Conservation (phyloP, 2,329 filamentous ascomycete genomes). For the Penicillium sp. region DNA sequence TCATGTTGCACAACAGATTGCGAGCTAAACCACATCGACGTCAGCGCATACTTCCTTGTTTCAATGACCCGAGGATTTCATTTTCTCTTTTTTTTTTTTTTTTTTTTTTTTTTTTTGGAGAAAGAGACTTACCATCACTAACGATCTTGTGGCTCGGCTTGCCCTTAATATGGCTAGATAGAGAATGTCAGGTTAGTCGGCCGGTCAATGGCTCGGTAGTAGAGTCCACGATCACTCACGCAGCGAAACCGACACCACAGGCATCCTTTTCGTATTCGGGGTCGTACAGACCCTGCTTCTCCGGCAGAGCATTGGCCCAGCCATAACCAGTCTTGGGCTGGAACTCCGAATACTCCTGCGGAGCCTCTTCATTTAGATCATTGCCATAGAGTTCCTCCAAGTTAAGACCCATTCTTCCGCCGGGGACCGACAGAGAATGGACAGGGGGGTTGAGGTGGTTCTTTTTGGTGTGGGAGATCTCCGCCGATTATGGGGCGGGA, state of each 20-base stretch:
- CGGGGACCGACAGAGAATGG: constrained; percentile 42
- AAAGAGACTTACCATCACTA: constrained; percentile 74
- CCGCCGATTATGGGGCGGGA: constrained; percentile 22
- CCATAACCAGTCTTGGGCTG: constrained; percentile 67
- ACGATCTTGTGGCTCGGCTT: constrained; percentile 97
- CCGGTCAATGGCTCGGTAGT: constrained; percentile 6
- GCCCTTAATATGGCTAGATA: constrained; percentile 82
- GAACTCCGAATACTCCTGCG: constrained; percentile 52
- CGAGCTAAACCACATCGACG: constrained; percentile 57
- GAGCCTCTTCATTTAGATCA: constrained; percentile 44
- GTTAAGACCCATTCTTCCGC: constrained; percentile 52
- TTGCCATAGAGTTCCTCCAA: constrained; percentile 50
- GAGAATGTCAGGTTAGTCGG: constrained; percentile 8
- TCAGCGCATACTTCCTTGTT: constrained; percentile 7
- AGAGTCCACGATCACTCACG: constrained; percentile 57
- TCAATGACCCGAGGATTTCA: neutral
- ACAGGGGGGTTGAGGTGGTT: constrained; percentile 16
- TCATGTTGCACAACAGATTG: constrained; percentile 99
- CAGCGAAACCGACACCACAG: constrained; percentile 98
- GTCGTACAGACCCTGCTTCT: constrained; percentile 98
- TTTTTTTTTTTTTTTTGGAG: no score
- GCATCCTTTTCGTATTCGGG: constrained; percentile 97
- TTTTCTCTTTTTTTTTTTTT: no score
- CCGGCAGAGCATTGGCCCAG: constrained; percentile 92
- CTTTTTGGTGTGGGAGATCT: constrained; percentile 13